These are phyloP conservation scores for Hygrocybe punicea DNA, from an alignment of 768 basidiomycete genomes.

Conservation along the genomic window DNA sequence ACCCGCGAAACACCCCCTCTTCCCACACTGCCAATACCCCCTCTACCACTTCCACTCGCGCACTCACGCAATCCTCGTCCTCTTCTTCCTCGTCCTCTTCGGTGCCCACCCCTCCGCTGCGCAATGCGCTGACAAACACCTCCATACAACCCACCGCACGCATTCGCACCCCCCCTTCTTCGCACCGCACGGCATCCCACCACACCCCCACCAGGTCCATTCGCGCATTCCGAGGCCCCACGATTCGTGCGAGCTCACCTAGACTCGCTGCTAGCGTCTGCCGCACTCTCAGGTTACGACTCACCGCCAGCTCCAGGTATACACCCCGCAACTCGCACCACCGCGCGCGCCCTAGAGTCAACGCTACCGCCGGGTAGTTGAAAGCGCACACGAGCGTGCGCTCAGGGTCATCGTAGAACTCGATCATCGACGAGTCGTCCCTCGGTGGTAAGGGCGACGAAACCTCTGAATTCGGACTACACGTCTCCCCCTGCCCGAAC, in stretches of 20 bases:
- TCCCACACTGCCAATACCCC: conserved; percentile 56
- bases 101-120: background rate
- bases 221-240: conserved; percentile 66
- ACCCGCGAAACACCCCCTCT: conserved; percentile 55
- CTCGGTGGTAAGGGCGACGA: background rate
- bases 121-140: conserved; percentile 52
- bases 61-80: conserved; percentile 44
- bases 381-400: conserved; percentile 80
- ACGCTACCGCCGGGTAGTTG: conserved; percentile 87
- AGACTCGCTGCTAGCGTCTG: conserved; percentile 82
- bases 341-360: conserved; percentile 70
- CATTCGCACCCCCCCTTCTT: conserved; percentile 68
- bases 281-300: conserved; percentile 60
- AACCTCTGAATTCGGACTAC: background rate
- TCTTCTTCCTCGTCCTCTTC: background rate
- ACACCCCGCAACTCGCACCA: conserved; percentile 72
- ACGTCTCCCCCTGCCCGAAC: conserved; percentile 11
- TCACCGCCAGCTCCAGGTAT: conserved; percentile 64
- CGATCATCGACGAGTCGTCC: conserved; percentile 29
- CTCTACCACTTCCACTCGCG: conserved; percentile 41
- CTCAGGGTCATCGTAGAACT: conserved; percentile 61
- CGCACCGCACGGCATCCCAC: conserved; percentile 52
- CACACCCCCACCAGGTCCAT: conserved; percentile 71
- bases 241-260: conserved; percentile 83
- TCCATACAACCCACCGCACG: conserved; percentile 68